phyloP scores from a whole-genome alignment of 2,329 filamentous ascomycete genomes.

The Elsinoe ampelina region DNA sequence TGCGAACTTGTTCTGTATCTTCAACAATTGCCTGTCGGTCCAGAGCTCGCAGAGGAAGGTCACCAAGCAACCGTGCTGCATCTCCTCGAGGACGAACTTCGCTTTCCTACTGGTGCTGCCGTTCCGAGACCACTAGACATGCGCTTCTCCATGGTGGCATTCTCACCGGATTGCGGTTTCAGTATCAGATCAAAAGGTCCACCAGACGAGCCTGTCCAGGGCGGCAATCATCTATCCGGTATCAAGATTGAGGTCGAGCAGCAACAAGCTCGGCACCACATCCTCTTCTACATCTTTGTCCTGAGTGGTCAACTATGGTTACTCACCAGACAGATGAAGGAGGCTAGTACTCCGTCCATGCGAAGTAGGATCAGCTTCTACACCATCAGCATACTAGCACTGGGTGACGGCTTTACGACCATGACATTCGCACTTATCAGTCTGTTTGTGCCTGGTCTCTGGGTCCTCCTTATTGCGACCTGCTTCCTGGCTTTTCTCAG shows the following conservation, averaged over 20 bases:
- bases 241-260: constrained; percentile 48
- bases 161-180: constrained; percentile 60
- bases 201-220: constrained; percentile 43
- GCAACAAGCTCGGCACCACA: constrained; percentile 39
- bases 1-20: constrained; percentile 87
- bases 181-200: constrained; percentile 52
- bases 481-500: constrained; percentile 53
- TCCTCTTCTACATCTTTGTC: constrained; percentile 43
- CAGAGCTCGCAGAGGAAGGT: constrained; percentile 20
- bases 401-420: constrained; percentile 52
- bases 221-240: constrained; percentile 45
- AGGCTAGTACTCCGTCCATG: constrained; percentile 55
- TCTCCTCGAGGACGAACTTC: constrained; percentile 50
- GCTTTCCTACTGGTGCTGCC: constrained; percentile 49
- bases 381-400: constrained; percentile 51
- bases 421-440: constrained; percentile 45
- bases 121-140: constrained; percentile 43
- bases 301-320: constrained; percentile 47
- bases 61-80: constrained; percentile 30
- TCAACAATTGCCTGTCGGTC: constrained; percentile 50
- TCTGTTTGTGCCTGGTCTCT: constrained; percentile 46
- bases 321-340: constrained; percentile 53
- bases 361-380: constrained; percentile 56
- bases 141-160: constrained; percentile 51
- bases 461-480: constrained; percentile 46